phyloP scores from a whole-genome alignment of 192 early-diverging fungal species.

The Fimicolochytrium jonesii region DNA sequence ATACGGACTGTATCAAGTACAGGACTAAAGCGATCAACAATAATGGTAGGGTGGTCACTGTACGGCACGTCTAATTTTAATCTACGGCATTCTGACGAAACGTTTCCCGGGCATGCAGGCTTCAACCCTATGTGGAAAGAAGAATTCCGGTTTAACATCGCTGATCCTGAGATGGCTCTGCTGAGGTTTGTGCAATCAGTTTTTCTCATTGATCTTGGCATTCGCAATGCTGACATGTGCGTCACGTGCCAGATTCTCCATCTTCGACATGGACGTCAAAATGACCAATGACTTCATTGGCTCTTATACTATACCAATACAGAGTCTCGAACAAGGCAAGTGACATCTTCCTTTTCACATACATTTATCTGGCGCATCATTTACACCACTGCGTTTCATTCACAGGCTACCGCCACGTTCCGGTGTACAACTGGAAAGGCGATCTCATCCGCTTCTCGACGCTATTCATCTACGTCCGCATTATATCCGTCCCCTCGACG shows the following conservation, averaged over 20 bases:
- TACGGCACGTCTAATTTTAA: neutral
- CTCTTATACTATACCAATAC: slow-evolving; percentile 30
- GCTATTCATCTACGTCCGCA: slow-evolving; percentile 49
- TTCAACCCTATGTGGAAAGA: slow-evolving; percentile 55
- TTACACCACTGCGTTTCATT: neutral
- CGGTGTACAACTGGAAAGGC: slow-evolving; percentile 56
- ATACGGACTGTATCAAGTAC: slow-evolving; percentile 35
- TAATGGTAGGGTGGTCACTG: slow-evolving; percentile 40
- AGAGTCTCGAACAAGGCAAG: slow-evolving; percentile 39
- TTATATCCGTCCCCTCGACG: no score
- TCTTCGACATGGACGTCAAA: slow-evolving; percentile 31
- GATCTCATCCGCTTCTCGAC: slow-evolving; percentile 63
- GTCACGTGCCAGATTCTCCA: slow-evolving; percentile 26
- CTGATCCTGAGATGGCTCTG: slow-evolving; percentile 39
- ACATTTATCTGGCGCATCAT: no score
- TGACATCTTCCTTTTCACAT: neutral
- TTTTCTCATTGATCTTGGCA: neutral
- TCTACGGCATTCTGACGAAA: no score
- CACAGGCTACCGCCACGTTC: slow-evolving; percentile 65
- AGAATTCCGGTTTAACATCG: slow-evolving; percentile 36
- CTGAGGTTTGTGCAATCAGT: slow-evolving; percentile 36
- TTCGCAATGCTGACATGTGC: neutral
- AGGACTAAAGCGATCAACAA: slow-evolving; percentile 49
- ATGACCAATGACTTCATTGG: slow-evolving; percentile 39
- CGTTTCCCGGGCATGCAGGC: slow-evolving; percentile 12